A percentile compares a stretch with the other conserved stretches of the same genome.
These are phyloP conservation scores for Daedaleopsis sinensis DNA, from an alignment of 768 basidiomycete genomes.

Conservation along the genomic window DNA sequence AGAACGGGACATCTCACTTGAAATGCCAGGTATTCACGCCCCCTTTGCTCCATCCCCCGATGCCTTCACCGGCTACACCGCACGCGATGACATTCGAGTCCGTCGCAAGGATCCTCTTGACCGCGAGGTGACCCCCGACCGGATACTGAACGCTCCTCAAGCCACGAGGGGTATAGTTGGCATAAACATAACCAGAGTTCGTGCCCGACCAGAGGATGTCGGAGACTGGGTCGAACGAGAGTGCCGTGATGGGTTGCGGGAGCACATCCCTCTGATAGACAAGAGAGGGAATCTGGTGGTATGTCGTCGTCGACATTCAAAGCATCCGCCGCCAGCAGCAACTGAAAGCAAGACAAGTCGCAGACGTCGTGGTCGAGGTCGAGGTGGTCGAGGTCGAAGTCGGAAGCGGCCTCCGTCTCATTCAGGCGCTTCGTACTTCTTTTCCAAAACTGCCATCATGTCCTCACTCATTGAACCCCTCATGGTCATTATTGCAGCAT, in stretches of 20 bases:
- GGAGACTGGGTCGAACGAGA: constrained; percentile 89
- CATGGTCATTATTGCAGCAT: no score
- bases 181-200: constrained; percentile 67
- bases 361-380: no score
- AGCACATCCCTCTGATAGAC: constrained; percentile 21
- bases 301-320: no score
- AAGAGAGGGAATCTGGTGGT: constrained; percentile 10
- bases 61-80: constrained; percentile 58
- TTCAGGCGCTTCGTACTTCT: no score
- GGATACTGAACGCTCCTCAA: constrained; percentile 74
- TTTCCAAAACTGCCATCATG: no score
- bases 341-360: no score
- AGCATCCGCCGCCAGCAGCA: no score
- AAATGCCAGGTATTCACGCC: constrained; percentile 84
- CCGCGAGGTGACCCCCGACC: constrained; percentile 66
- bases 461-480: no score
- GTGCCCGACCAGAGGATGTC: constrained; percentile 89
- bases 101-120: constrained; percentile 75
- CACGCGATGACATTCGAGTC: constrained; percentile 78
- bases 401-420: no score
- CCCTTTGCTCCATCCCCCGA: constrained; percentile 84
- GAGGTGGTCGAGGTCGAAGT: no score
- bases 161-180: constrained; percentile 66
- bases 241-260: constrained; percentile 58
- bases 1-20: constrained; percentile 48